These are phyloP conservation scores for Sordariomycetes sp. DNA, from an alignment of 2,329 filamentous ascomycete genomes.

Conservation along the genomic window DNA sequence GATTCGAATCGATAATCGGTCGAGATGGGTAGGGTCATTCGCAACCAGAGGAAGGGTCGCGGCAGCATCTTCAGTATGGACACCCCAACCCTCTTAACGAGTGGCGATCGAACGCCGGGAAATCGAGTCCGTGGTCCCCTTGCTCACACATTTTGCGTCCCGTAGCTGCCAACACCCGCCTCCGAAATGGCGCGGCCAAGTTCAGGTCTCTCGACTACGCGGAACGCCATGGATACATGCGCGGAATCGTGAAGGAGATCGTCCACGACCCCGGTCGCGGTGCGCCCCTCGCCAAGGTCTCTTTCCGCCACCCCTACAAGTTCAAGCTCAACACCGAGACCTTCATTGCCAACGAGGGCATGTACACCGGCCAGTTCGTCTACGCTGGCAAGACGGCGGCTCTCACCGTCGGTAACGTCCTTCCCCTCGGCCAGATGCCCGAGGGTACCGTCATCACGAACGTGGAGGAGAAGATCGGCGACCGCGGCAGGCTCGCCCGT, in stretches of 20 bases:
- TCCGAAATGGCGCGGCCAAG: constrained; percentile 77
- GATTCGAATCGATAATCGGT: constrained; percentile 9
- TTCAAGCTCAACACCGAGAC: constrained; percentile 98
- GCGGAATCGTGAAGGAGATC: constrained; percentile 97
- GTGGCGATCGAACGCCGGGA: constrained; percentile 10
- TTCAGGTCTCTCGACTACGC: constrained; percentile 96
- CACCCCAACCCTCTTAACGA: constrained; percentile 1
- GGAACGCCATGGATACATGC: constrained; percentile 95
- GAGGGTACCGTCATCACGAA: constrained; percentile 99
- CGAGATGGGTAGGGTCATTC: constrained; percentile 49
- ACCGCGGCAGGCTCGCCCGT: constrained; percentile 90
- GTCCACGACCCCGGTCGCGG: constrained; percentile 98
- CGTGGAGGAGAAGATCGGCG: constrained; percentile 97
- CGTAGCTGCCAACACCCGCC: constrained; percentile 68
- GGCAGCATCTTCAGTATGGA: constrained; percentile 47
- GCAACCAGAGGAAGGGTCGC: constrained; percentile 54
- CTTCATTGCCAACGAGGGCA: constrained; percentile 99
- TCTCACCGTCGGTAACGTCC: constrained; percentile 94
- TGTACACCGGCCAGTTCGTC: constrained; percentile 99
- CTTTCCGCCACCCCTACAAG: constrained; percentile 96
- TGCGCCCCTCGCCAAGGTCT: constrained; percentile 92
- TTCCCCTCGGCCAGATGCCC: constrained; percentile 86
- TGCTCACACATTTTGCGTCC: constrained; percentile 8
- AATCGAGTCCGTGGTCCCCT: constrained; percentile 6
- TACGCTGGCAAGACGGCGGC: constrained; percentile 99